Evolutionary conservation across 75 land plant species (phyloP).

Genomic region (Cunninghamia lanceolata): DNA sequence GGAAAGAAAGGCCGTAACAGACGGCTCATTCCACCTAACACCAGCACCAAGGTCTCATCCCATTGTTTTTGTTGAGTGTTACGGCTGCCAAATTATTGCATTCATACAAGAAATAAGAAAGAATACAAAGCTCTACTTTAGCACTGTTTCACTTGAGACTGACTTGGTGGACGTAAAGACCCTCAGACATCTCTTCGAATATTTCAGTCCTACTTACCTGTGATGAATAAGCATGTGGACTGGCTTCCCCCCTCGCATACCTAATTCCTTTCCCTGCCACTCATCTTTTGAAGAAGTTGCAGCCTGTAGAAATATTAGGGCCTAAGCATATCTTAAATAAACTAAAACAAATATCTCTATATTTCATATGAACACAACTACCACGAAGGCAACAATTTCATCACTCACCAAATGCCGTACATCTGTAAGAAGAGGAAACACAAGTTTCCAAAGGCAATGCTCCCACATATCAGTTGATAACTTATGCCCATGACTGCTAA

Average conservation of each 20-base stretch:
- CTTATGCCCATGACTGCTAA: slow-evolving; percentile 95
- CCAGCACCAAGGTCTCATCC: slow-evolving; percentile 98
- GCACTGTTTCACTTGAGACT: background rate
- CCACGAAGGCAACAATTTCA: background rate
- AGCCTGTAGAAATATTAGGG: slow-evolving; percentile 41
- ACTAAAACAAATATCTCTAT: background rate
- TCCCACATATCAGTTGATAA: slow-evolving; percentile 88
- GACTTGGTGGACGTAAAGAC: background rate
- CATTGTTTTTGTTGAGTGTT: slow-evolving; percentile 99
- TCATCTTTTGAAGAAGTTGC: slow-evolving; percentile 95
- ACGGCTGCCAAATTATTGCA: slow-evolving; percentile 54
- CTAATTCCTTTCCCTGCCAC: slow-evolving; percentile 95
- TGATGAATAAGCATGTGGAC: slow-evolving; percentile 99
- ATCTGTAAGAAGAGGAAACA: slow-evolving; percentile 79
- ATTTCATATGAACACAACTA: background rate
- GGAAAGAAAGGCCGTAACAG: slow-evolving; percentile 81
- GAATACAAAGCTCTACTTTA: background rate
- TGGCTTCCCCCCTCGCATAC: slow-evolving; percentile 89
- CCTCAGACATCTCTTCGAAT: background rate
- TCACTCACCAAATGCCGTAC: slow-evolving; percentile 74
- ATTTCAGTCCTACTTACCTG: slow-evolving; percentile 40
- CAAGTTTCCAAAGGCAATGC: slow-evolving; percentile 85
- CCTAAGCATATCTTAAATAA: background rate
- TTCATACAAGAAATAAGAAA: background rate
- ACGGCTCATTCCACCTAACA: slow-evolving; percentile 84